Evolutionary conservation across 306 rosid species (phyloP), one percentile per base, ranked within the genome.

Genomic region (Dalbergia cochinchinensis): DNA sequence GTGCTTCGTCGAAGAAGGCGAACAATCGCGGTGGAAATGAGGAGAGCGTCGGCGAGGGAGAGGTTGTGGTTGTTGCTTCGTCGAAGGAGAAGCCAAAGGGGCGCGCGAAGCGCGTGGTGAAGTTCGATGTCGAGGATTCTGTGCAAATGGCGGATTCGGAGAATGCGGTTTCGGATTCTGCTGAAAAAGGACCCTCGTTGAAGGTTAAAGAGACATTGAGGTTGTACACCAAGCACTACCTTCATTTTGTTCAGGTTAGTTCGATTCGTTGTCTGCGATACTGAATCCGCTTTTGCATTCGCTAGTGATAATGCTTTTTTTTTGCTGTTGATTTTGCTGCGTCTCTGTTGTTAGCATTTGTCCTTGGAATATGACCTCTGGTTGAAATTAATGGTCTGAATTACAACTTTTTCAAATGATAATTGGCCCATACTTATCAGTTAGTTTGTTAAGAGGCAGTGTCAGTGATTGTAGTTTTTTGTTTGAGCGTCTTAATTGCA

Each of bases 141-240:
- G 74, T 71, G 18, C 54, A 5, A 19, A 53, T 11, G 10, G 71
- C 16, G 16, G 82, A 69, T 1, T 42, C 41, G 3, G 84, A 66
- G 3, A 81, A 80, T 81, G 87, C 35, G 34, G 61, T 31, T 3
- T 70, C 70, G n/a, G 63, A 5, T 73, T 59, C 63, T 57, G 83
- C 39, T 5, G 97, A 78, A 16, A 95, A 91, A 71, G 89, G 97
- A 48, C 91, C 82, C 62, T 60, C 70, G 4, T 83, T 75, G 5
- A 90, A 87, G 90, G 97, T 89, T 69, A 95, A 90, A 64, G 99
- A 91, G 48, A 84, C 99, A 0, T 78, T 95, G 53, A 84, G 99
- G 78, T 18, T 88, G 81, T 95, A 93, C 79, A 95, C 90, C 83
- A 93, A 89, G 71, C 77, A 95, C 61, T 95, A 93, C 61, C 98